Percentiles rank a stretch among this genome's conserved stretches.
These are phyloP conservation scores for Talaromyces rugulosus DNA, from an alignment of 2,329 filamentous ascomycete species.

Conservation along the genomic window DNA sequence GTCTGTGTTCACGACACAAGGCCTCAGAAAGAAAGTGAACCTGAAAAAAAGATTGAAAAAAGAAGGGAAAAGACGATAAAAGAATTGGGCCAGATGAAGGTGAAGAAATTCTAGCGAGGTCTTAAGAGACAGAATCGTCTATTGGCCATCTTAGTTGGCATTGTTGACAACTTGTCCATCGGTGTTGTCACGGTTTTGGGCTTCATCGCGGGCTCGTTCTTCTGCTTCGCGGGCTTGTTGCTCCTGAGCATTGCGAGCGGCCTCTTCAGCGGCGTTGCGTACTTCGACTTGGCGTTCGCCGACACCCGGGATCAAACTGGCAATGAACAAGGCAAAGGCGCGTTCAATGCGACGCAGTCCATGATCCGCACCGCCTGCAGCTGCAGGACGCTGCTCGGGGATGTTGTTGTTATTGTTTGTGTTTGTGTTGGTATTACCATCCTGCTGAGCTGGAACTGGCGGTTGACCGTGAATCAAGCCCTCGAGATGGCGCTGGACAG, in stretches of 20 bases:
- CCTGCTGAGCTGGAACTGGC: constrained; percentile 15
- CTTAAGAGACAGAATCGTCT: neutral
- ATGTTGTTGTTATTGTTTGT: neutral
- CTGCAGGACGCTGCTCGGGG: neutral
- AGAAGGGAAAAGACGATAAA: neutral
- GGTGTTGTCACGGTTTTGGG: neutral
- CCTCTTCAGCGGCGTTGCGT: constrained; percentile 49
- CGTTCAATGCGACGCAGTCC: constrained; percentile 49
- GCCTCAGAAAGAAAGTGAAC: neutral
- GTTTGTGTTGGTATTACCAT: neutral
- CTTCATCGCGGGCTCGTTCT: constrained; percentile 18
- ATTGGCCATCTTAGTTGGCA: neutral
- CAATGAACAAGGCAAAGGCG: constrained; percentile 58
- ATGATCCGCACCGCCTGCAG: constrained; percentile 15
- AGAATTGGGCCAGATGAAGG: neutral
- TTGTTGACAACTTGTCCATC: neutral
- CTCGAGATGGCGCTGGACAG: constrained; percentile 43
- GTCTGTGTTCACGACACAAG: neutral
- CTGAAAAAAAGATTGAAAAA: neutral
- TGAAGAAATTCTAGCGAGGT: neutral
- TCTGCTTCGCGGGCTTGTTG: constrained; percentile 25
- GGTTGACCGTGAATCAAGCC: constrained; percentile 30
- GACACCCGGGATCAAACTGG: constrained; percentile 58
- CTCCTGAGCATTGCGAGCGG: constrained; percentile 23
- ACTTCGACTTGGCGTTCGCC: constrained; percentile 58